These are phyloP conservation scores for Arbutus unedo DNA, from an alignment of 148 eudicot genomes.

Conservation along the genomic window DNA sequence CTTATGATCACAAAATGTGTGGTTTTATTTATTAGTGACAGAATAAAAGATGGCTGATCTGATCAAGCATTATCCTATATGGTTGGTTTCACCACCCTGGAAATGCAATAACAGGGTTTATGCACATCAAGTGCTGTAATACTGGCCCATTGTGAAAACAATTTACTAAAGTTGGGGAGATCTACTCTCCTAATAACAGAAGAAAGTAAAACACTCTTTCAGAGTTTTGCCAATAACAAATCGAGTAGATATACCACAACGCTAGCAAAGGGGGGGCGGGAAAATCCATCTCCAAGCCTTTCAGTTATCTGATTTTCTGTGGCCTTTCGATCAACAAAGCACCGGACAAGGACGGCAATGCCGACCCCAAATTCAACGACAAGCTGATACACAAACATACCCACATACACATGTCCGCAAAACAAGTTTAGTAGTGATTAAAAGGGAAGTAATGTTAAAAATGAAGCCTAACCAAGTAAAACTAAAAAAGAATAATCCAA, in stretches of 20 bases:
- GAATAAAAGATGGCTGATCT: background rate
- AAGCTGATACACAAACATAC: constrained; percentile 45
- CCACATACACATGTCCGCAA: constrained; percentile 4
- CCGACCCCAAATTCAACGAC: constrained; percentile 79
- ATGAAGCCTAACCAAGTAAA: background rate
- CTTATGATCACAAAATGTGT: background rate
- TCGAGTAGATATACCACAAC: constrained; percentile 61
- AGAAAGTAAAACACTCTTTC: background rate
- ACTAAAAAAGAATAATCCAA: constrained; percentile 6
- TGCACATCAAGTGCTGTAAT: background rate
- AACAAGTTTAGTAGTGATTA: background rate
- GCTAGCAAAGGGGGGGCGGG: constrained; percentile 77
- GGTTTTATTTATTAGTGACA: background rate
- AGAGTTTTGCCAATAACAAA: constrained; percentile 1
- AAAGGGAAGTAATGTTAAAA: constrained; percentile 4
- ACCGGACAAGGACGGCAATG: constrained; percentile 76
- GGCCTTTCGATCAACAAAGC: constrained; percentile 54
- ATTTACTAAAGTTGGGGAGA: background rate
- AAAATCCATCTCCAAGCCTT: constrained; percentile 88
- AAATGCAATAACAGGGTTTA: no score
- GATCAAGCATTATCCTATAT: background rate
- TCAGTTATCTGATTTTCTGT: constrained; percentile 60
- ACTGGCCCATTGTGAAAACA: background rate
- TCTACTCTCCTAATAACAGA: constrained; percentile 4
- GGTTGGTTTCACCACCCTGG: no score